Base-by-base conservation (phyloP, 2,329 filamentous ascomycete genomes). In the Emmonsiellopsis sp. region DNA sequence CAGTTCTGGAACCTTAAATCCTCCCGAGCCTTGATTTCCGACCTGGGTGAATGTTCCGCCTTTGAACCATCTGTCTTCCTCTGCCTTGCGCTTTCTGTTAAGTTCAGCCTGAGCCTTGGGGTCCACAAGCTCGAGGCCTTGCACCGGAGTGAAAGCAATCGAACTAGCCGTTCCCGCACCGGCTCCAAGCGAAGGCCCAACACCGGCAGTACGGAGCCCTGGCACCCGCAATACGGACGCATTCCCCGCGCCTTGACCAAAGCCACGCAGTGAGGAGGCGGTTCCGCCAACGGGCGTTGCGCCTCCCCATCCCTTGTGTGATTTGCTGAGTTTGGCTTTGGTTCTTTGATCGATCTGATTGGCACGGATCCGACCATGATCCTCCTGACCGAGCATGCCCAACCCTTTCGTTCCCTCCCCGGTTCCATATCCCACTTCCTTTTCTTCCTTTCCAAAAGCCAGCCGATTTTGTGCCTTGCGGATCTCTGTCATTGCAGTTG, bases 61-160 rank as follows among this genome's bases (percentile, higher is more conserved):
- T 71, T 93, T 95, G 76, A 98, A 98, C 86, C 90, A 98, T 38
- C 89, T 79, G 67, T 97, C 92, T 67, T 95, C 89, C 59, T 97
- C 93, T 0, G 89, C 91, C 68, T 95, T 94, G 58, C 90, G 79
- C 76, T 97, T 97, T 62, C 89, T 81, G 66, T 81, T 90, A 68
- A 95, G 80, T 73, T 96, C 90, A 7, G 89, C 87, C 61, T 90
- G 84, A 54, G 87, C 82, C 75, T 93, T 95, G 20, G 93, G 93
- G 68, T 97, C 92, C 6, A 97, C 91, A 10, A 98, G 80, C 74
- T 98, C 92, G 40, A 98, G 78, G 1, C 93, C 93, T 66, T 97
- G 93, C 13, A 95, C 89, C 1, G 92, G 90, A 2, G 91, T 96
- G 65, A 98, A 98, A 0, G 91, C 87, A 61, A 98, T 82, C 49